These are phyloP conservation scores for Blumeria hordei DNA, from an alignment of 2,329 filamentous ascomycete genomes.

Conservation along the genomic window DNA sequence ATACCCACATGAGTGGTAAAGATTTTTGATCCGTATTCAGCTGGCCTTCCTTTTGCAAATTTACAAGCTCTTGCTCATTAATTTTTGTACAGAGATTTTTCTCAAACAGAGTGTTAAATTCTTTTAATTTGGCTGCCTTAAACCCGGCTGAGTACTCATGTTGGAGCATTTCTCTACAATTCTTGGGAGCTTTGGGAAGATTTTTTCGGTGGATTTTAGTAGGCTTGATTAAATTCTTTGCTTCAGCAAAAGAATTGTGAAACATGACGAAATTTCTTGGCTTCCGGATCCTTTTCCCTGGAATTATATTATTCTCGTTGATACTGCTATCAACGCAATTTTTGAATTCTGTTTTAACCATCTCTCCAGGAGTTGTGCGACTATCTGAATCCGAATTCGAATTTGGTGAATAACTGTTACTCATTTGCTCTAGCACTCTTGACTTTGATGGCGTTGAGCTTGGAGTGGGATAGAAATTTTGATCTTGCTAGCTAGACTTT, in stretches of 20 bases:
- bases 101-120: neutral
- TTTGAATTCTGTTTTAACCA: too few relatives aligned
- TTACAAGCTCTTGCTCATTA: neutral
- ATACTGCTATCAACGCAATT: neutral
- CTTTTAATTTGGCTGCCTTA: too few relatives aligned
- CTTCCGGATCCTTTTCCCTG: neutral
- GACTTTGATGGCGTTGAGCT: neutral
- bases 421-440: too few relatives aligned
- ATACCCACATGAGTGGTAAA: constrained; percentile 3
- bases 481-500: neutral
- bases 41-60: neutral
- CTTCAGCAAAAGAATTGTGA: neutral
- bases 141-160: too few relatives aligned
- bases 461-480: neutral
- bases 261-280: neutral
- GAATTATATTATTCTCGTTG: neutral
- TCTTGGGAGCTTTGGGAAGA: neutral
- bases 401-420: too few relatives aligned
- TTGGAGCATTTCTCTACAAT: neutral
- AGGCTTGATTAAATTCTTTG: neutral
- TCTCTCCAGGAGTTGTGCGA: too few relatives aligned
- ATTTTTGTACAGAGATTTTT: neutral
- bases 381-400: too few relatives aligned
- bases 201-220: neutral
- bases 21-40: neutral